phyloP scores from a whole-genome alignment of 345 rosid genomes.

The Heritiera fomes region DNA sequence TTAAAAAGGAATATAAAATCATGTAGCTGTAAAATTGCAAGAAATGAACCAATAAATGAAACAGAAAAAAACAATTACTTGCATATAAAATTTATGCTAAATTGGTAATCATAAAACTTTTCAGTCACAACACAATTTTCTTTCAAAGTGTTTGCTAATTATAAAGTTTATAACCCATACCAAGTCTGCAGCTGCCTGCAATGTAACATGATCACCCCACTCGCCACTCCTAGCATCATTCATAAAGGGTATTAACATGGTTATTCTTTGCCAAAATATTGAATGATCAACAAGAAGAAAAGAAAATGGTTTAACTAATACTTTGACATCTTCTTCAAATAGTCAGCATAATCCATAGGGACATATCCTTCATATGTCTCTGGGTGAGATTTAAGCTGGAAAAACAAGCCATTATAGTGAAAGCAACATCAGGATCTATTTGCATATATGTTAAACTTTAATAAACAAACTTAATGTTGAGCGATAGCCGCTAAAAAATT shows the following conservation, averaged over 20 bases:
- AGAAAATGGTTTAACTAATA: constrained; percentile 28
- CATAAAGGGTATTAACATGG: constrained; percentile 22
- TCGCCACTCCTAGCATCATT: constrained; percentile 60
- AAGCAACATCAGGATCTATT: constrained; percentile 16
- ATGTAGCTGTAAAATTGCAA: neutral
- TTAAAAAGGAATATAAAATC: neutral
- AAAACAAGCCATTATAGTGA: constrained; percentile 15
- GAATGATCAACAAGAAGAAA: neutral
- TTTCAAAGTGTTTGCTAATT: neutral
- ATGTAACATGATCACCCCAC: constrained; percentile 73
- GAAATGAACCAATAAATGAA: neutral
- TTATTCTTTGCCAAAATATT: constrained; percentile 12
- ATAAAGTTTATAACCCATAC: constrained; percentile 33
- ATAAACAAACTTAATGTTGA: neutral
- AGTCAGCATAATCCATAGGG: constrained; percentile 77
- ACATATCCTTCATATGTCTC: constrained; percentile 75
- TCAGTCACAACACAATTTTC: neutral
- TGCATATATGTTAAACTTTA: neutral
- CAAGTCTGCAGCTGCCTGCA: constrained; percentile 80
- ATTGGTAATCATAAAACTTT: neutral
- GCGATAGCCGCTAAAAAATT: neutral
- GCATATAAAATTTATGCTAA: neutral
- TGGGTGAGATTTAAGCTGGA: constrained; percentile 63
- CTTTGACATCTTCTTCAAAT: constrained; percentile 63
- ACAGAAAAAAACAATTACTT: neutral